Evolutionary conservation across 805 yeast species (phyloP), one percentile per base, ranked within the genome.

Genomic region (Yamadazyma akitaensis): DNA sequence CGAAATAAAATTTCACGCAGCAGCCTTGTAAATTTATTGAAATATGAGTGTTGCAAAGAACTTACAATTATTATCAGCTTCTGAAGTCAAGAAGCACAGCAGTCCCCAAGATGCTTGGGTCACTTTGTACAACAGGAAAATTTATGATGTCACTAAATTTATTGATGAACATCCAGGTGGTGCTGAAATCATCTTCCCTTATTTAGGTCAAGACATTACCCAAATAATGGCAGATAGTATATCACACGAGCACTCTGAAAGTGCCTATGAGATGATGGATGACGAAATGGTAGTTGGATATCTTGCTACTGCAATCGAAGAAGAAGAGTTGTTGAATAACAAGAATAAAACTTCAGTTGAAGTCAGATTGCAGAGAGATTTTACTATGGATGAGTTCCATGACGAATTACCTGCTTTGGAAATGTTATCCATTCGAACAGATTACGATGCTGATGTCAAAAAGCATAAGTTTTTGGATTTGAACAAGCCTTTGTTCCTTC

Each of bases 381-480:
- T 44, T 10, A 77, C 75, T 44, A 52, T 67, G 55, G 60, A 55
- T 40, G 73, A 69, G 52, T 72, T 72, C 60, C 76, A 70, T 60
- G 87, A 82, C 38, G 79, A 83, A 18, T 72, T 86, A 37, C 96
- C 96, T 19, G 68, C 85, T 2, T 87, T 82, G 54, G 89, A 83
- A 28, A 81, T 83, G 55, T 70, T 92, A 46, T 78, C 81, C 40
- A 77, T 90, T 49, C 84, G 82, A 53, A 94, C 99, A 1, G 96
- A 94, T 65, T 84, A 76, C 54, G 61, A 67, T 4, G 77, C 67
- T 37, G 99, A 94, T 69, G 80, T 69, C 54, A 71, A 76, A 54
- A 84, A 82, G 53, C 96, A 94, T 73, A 78, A 85, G 63, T 94
- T 94, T 65, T 72, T 94, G 57, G 98, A 94, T 64, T 77, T 94